Evolutionary conservation across 1,284 basidiomycete species (phyloP).

Genomic region (Ganoderma sinense): DNA sequence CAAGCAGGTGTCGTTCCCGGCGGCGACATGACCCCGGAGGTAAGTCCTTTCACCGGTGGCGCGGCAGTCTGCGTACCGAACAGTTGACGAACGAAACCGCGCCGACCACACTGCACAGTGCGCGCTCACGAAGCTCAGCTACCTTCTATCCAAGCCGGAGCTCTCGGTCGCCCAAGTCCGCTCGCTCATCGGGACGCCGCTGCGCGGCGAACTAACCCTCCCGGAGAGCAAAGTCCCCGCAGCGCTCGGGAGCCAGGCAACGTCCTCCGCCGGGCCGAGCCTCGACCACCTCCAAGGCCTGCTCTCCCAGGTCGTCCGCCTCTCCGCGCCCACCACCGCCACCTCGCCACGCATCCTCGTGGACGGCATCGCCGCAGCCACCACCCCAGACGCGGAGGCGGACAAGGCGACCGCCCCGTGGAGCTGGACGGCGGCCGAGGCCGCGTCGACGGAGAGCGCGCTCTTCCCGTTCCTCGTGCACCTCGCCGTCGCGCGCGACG

Average conservation of each 20-base stretch:
- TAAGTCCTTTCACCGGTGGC: conserved; percentile 38
- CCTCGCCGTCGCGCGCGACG: conserved; percentile 76
- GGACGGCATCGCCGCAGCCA: conserved; percentile 36
- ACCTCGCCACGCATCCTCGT: conserved; percentile 54
- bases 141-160: conserved; percentile 87
- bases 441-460: conserved; percentile 68
- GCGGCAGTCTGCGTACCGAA: neutral
- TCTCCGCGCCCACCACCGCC: conserved; percentile 50
- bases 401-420: conserved; percentile 72
- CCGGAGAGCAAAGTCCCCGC: conserved; percentile 45
- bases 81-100: neutral
- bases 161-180: conserved; percentile 75
- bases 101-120: conserved; percentile 57
- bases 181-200: conserved; percentile 77
- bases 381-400: conserved; percentile 44
- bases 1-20: conserved; percentile 81
- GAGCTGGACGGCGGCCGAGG: conserved; percentile 80
- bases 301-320: conserved; percentile 70
- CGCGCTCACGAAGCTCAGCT: conserved; percentile 88
- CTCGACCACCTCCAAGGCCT: conserved; percentile 69
- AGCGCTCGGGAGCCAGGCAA: conserved; percentile 46
- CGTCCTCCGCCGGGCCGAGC: conserved; percentile 52
- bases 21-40: conserved; percentile 95
- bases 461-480: conserved; percentile 80
- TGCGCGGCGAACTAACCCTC: conserved; percentile 88